These are phyloP conservation scores for Solanum acaule DNA, from an alignment of 257 asterid genomes.

Conservation along the genomic window DNA sequence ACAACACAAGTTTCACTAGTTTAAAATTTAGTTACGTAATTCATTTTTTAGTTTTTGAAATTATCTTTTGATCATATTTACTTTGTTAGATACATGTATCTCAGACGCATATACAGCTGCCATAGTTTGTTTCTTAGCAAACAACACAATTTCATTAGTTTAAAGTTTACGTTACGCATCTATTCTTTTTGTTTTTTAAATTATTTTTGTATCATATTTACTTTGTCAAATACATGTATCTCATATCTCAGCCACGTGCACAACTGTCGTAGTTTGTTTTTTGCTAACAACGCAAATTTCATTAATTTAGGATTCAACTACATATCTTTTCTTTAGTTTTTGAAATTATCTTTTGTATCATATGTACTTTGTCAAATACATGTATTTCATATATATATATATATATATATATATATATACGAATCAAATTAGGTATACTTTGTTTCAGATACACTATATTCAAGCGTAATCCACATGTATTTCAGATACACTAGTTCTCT, in stretches of 20 bases:
- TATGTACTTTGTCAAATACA: not conserved
- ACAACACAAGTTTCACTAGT: too few relatives aligned
- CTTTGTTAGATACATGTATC: not conserved
- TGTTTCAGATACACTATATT: too few relatives aligned
- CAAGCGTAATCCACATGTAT: not conserved
- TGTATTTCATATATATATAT: not conserved
- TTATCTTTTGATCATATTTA: too few relatives aligned
- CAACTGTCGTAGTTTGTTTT: too few relatives aligned
- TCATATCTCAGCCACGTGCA: not conserved
- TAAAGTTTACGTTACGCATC: not conserved
- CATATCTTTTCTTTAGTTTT: not conserved
- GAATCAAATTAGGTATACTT: not conserved
- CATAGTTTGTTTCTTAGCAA: too few relatives aligned
- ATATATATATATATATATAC: too few relatives aligned
- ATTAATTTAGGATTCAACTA: too few relatives aligned
- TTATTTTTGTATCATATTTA: too few relatives aligned
- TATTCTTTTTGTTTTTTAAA: too few relatives aligned
- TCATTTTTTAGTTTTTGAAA: fast-evolving
- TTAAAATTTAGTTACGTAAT: too few relatives aligned
- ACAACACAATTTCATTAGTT: not conserved
- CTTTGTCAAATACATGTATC: not conserved
- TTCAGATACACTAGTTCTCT: not conserved
- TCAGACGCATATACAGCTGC: too few relatives aligned
- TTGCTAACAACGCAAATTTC: not conserved
- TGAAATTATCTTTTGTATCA: too few relatives aligned